Conservation (phyloP, 2,329 filamentous ascomycete genomes). For the Grosmannia huntii region DNA sequence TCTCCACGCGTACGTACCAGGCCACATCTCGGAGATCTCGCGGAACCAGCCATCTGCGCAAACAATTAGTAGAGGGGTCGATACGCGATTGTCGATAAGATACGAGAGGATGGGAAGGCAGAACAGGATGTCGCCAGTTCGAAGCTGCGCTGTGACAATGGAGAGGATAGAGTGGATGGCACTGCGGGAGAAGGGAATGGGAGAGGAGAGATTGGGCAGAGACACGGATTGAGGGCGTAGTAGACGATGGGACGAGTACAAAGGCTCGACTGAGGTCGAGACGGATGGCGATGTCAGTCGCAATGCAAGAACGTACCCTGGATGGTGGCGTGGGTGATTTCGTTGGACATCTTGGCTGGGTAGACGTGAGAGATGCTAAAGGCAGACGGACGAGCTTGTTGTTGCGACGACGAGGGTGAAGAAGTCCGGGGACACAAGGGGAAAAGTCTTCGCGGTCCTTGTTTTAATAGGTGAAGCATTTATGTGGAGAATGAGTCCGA, state of each 20-base stretch:
- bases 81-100: conserved; percentile 10
- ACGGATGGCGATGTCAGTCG: too few species aligned
- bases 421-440: background rate
- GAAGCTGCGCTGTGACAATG: conserved; percentile 1
- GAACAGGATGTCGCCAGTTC: too few species aligned
- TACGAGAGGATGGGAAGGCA: conserved; percentile 5
- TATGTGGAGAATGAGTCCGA: background rate
- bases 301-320: conserved; percentile 38
- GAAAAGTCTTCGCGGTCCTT: background rate
- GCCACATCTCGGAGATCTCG: conserved; percentile 98
- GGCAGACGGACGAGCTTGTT: background rate
- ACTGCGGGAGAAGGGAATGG: conserved; percentile 2
- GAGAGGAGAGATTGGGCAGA: background rate
- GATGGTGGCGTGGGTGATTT: conserved; percentile 66
- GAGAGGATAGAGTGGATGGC: conserved; percentile 1
- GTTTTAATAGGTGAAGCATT: background rate
- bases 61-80: conserved; percentile 1
- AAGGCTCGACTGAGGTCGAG: too few species aligned
- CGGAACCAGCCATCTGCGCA: conserved; percentile 96
- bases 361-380: background rate
- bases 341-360: conserved; percentile 47
- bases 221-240: background rate
- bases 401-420: background rate
- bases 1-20: conserved; percentile 32
- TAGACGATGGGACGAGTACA: too few species aligned